A percentile compares a stretch with the other conserved stretches of the same genome.
Conservation (phyloP, 768 basidiomycete genomes). For the Auricularia auricula-judae region DNA sequence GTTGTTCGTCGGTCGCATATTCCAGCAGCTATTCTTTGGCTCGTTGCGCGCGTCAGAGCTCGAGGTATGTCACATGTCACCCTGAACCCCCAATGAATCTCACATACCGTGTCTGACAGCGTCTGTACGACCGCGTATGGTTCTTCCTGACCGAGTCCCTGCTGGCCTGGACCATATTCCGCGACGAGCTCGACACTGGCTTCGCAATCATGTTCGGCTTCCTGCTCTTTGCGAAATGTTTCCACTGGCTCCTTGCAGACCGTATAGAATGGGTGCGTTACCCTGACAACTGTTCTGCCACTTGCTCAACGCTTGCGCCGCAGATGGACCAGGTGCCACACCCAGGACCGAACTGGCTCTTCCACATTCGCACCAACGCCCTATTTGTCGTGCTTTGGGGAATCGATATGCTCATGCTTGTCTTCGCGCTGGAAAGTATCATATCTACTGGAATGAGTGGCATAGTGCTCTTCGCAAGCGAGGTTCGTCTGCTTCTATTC, state of each 20-base stretch:
- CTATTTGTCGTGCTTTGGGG: constrained; percentile 67
- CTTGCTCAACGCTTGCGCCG: no score
- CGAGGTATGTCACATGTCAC: constrained; percentile 47
- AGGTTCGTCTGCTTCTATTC: constrained; percentile 38
- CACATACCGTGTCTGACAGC: constrained; percentile 35
- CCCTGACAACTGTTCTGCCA: no score
- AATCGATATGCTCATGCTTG: constrained; percentile 67
- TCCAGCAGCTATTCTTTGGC: constrained; percentile 90
- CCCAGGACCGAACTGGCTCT: constrained; percentile 69
- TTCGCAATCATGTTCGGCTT: constrained; percentile 94
- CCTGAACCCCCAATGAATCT: not conserved
- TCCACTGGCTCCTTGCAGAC: constrained; percentile 95
- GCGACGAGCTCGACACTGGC: constrained; percentile 86
- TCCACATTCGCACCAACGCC: constrained; percentile 72
- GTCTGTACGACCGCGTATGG: constrained; percentile 92
- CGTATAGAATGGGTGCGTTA: constrained; percentile 85
- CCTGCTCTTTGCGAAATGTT: constrained; percentile 88
- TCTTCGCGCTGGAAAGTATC: constrained; percentile 72
- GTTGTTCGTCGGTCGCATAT: constrained; percentile 59
- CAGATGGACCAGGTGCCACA: constrained; percentile 97
- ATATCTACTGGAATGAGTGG: constrained; percentile 71
- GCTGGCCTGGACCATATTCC: constrained; percentile 93
- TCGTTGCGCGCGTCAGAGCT: constrained; percentile 76
- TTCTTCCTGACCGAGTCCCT: constrained; percentile 96
- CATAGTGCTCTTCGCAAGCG: constrained; percentile 91